Base-by-base conservation (phyloP, 2,329 filamentous ascomycete species). In the Hymenoscyphus albidus region DNA sequence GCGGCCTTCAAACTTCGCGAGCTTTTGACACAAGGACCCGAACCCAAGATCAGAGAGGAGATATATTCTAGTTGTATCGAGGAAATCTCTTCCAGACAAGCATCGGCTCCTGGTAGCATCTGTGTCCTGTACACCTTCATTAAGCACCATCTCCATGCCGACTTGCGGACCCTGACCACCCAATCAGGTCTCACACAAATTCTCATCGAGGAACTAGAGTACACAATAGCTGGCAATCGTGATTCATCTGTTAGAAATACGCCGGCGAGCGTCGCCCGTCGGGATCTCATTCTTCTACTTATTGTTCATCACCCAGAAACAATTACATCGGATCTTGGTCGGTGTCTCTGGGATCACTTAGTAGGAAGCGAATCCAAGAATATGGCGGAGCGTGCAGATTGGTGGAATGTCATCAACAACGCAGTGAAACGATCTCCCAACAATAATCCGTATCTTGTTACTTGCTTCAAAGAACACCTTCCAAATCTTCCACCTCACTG, bases 101-200 rank as follows among this genome's bases (percentile, higher is more conserved):
- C 78, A 10, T 89, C 86, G 14, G 86, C 88, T 0, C 83, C 90
- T 6, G 92, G 92, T 1, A 95, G 91, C 70, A 82, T 93, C 22
- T 89, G 87, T 72, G 88, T 87, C 16, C 78, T 92, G 58, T 78
- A 74, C 60, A 77, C 81, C 57, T 74, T 85, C 18, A 78, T 84
- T n/a, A 78, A 79, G 9, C 77, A 77, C 22, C 77, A 81, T 44
- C 72, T 83, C 44, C 71, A 71, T 2, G 77, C 77, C 7, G 86
- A 89, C 65, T 75, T 92, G 27, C 80, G 79, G 35, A 76, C 78
- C n/a, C 76, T 92, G 59, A 82, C 85, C 9, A 77, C 80, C 6
- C 81, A 88, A n/a, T 83, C 88, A 72, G 81, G 86, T 66, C 76
- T 92, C 58, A 83, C 86, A 0, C 78, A 78, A 61, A 78, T 92